Evolutionary conservation across 2,329 filamentous ascomycete species (phyloP).

Genomic region (Colletotrichum sp.): DNA sequence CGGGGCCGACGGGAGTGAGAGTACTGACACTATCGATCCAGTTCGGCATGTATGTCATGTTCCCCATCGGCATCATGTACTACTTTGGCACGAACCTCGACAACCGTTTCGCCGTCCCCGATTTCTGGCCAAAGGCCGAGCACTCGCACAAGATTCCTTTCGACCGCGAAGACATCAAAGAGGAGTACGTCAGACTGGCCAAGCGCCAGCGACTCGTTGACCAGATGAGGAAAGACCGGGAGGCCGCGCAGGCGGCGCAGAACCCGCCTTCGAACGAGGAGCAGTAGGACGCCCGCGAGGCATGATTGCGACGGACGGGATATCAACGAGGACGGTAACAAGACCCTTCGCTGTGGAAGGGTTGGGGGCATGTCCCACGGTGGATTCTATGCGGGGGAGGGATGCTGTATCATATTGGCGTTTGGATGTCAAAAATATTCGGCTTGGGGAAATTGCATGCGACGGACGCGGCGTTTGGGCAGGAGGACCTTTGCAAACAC

Average conservation of each 20-base stretch:
- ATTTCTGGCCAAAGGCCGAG: constrained; percentile 90
- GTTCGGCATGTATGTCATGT: constrained; percentile 99
- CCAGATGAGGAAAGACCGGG: constrained; percentile 60
- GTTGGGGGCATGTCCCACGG: neutral
- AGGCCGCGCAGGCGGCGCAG: constrained; percentile 33
- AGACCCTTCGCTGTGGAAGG: neutral
- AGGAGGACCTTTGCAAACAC: neutral
- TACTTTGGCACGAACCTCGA: constrained; percentile 99
- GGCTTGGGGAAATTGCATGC: constrained; percentile 8
- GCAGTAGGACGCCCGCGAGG: constrained; percentile 17
- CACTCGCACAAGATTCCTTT: constrained; percentile 78
- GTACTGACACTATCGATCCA: constrained; percentile 37
- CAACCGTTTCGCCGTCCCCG: constrained; percentile 83
- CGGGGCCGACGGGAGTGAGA: neutral
- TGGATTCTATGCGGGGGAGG: neutral
- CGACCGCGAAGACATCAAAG: constrained; percentile 81
- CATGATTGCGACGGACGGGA: neutral
- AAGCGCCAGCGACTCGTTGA: constrained; percentile 74
- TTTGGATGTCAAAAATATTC: constrained; percentile 16
- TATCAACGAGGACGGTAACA: neutral
- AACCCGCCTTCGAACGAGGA: constrained; percentile 30
- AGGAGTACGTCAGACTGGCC: constrained; percentile 78
- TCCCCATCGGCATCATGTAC: constrained; percentile 99
- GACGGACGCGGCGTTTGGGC: constrained; percentile 14
- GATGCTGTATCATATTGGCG: constrained; percentile 16